These are phyloP conservation scores for Argentina anserina DNA, from an alignment of 306 rosid species.

Conservation along the genomic window DNA sequence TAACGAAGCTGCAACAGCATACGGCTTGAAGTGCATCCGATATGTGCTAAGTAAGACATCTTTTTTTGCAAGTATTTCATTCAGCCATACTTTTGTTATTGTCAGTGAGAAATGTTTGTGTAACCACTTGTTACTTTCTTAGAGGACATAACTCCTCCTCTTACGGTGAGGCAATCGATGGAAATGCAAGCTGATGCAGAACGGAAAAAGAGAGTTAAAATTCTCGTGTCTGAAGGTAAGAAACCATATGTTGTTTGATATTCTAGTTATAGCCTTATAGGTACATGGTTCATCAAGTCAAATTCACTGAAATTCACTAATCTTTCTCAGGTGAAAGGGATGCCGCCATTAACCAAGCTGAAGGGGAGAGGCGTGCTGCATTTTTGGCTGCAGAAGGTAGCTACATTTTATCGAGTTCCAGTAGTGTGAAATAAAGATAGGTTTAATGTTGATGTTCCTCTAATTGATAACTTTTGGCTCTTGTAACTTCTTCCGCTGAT, in stretches of 20 bases:
- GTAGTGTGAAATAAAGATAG: conserved; percentile 4
- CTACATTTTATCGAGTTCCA: conserved; percentile 16
- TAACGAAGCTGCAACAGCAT: conserved; percentile 77
- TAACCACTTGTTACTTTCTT: conserved; percentile 26
- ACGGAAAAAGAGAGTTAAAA: conserved; percentile 44
- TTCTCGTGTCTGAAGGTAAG: too few relatives aligned
- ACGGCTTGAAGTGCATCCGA: conserved; percentile 97
- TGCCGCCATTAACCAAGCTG: conserved; percentile 81
- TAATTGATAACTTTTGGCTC: not conserved
- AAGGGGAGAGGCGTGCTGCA: conserved; percentile 82
- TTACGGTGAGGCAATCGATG: conserved; percentile 93
- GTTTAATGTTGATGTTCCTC: conserved; percentile 24
- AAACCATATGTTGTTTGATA: not conserved
- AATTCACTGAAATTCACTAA: conserved; percentile 22
- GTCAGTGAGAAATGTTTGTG: not conserved
- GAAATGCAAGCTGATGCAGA: conserved; percentile 99
- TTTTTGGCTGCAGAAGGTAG: conserved; percentile 88
- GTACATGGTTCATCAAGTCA: not conserved
- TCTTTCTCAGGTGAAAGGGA: conserved; percentile 87
- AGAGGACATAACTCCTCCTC: conserved; percentile 99
- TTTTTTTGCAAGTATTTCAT: conserved; percentile 17
- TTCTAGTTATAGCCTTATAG: not conserved
- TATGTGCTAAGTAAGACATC: conserved; percentile 75
- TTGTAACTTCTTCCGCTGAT: conserved; percentile 8
- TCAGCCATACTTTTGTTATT: conserved; percentile 1